A percentile compares a stretch with the other conserved stretches of the same genome.
These are phyloP conservation scores for Phytophthora foliorum DNA, from an alignment of 352 stramenopile genomes.

Conservation along the genomic window DNA sequence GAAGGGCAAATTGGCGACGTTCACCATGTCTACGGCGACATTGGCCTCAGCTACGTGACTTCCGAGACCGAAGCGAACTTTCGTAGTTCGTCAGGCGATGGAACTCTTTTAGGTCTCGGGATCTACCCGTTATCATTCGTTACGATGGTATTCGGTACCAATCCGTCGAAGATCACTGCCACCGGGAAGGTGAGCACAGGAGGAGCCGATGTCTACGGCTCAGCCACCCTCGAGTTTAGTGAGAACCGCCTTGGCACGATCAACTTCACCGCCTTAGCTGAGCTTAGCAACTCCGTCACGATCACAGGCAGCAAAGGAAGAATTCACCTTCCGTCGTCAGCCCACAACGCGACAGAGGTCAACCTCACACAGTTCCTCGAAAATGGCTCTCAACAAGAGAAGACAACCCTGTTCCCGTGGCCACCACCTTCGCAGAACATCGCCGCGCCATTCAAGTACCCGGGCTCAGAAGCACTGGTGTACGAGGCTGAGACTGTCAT, in stretches of 20 bases:
- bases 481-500: conserved; percentile 85
- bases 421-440: conserved; percentile 37
- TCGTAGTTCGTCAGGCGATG: conserved; percentile 64
- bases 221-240: conserved; percentile 62
- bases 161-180: conserved; percentile 55
- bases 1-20: conserved; percentile 68
- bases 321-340: conserved; percentile 68
- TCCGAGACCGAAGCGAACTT: conserved; percentile 62
- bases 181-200: conserved; percentile 49
- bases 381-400: conserved; percentile 36
- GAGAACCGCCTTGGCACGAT: conserved; percentile 57
- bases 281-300: conserved; percentile 68
- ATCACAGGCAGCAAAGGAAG: conserved; percentile 82
- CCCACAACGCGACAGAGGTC: conserved; percentile 62
- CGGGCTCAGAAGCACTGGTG: conserved; percentile 58
- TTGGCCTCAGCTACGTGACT: conserved; percentile 22
- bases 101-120: conserved; percentile 77
- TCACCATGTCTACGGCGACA: conserved; percentile 69
- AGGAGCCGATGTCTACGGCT: conserved; percentile 61
- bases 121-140: conserved; percentile 86
- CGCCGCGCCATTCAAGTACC: conserved; percentile 56
- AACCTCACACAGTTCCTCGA: conserved; percentile 44
- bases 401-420: conserved; percentile 52
- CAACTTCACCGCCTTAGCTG: conserved; percentile 63
- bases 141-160: conserved; percentile 66